Evolutionary conservation across 495 filamentous ascomycete species (phyloP).

Genomic region (Penicillium soppii): DNA sequence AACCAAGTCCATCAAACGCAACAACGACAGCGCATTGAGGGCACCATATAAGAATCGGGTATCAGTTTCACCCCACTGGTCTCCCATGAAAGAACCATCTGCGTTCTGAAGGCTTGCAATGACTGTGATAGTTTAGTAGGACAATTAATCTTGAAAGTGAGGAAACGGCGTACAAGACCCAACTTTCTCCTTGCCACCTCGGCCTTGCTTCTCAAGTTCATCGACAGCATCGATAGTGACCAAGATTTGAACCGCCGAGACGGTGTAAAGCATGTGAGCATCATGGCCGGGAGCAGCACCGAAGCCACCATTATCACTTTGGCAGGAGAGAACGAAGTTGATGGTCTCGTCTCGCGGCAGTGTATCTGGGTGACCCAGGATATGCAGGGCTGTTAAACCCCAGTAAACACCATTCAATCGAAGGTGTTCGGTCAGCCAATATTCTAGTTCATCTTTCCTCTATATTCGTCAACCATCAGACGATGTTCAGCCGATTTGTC

Average conservation of each 20-base stretch:
- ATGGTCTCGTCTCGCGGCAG: conserved; percentile 80
- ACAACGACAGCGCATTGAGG: conserved; percentile 80
- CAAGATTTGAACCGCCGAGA: conserved; percentile 89
- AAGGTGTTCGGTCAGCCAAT: conserved; percentile 95
- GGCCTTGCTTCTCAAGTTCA: conserved; percentile 67
- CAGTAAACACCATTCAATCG: conserved; percentile 95
- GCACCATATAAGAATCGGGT: conserved; percentile 91
- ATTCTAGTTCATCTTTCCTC: conserved; percentile 90
- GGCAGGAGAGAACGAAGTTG: conserved; percentile 88
- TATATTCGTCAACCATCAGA: conserved; percentile 44
- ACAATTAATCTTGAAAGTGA: neutral
- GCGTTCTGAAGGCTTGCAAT: conserved; percentile 81
- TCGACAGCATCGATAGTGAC: conserved; percentile 80
- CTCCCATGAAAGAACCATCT: conserved; percentile 85
- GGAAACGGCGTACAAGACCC: conserved; percentile 60
- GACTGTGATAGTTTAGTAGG: conserved; percentile 50
- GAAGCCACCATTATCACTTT: conserved; percentile 84
- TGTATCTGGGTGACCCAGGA: conserved; percentile 76
- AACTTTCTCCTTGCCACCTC: conserved; percentile 66
- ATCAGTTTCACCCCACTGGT: conserved; percentile 95
- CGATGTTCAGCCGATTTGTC: conserved; percentile 3
- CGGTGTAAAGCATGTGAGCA: conserved; percentile 91
- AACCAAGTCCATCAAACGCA: conserved; percentile 67
- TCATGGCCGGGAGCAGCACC: conserved; percentile 93
- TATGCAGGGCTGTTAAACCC: conserved; percentile 85